A percentile compares a stretch with the other conserved stretches of the same genome.
phyloP scores from a whole-genome alignment of 1,139 yeast genomes.

The Sugiyamaella japonica region DNA sequence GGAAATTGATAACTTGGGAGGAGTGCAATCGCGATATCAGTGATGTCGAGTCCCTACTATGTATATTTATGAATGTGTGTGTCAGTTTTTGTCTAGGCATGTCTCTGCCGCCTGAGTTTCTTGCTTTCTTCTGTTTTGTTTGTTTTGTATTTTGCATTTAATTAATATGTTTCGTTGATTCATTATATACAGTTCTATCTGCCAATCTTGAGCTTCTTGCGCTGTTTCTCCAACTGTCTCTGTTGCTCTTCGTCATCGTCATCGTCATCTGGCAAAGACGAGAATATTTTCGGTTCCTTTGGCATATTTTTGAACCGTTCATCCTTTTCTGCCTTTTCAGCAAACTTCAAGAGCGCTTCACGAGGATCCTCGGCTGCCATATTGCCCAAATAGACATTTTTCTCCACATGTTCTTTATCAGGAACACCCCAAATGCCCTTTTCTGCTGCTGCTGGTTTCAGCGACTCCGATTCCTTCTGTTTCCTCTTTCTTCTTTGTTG shows the following conservation, averaged over 20 bases:
- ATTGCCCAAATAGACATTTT: constrained; percentile 28
- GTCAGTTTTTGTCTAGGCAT: constrained; percentile 1
- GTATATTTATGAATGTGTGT: neutral
- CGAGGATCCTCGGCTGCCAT: constrained; percentile 41
- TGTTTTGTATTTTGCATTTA: constrained; percentile 12
- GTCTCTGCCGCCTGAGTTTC: neutral
- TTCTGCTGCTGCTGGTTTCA: constrained; percentile 21
- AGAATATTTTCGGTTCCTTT: constrained; percentile 15
- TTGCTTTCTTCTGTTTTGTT: constrained; percentile 2
- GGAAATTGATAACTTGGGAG: constrained; percentile 49
- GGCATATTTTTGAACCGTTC: constrained; percentile 27
- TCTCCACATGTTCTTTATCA: constrained; percentile 30
- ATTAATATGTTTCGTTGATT: neutral
- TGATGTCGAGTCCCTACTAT: neutral
- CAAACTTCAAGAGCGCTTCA: constrained; percentile 42
- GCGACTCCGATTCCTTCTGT: constrained; percentile 17
- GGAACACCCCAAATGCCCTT: constrained; percentile 33
- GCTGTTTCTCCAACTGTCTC: constrained; percentile 8
- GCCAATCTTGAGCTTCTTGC: constrained; percentile 19
- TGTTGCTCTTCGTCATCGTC: constrained; percentile 15
- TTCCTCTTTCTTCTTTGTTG: constrained; percentile 19
- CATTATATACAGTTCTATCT: constrained; percentile 6
- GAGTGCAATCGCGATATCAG: constrained; percentile 4
- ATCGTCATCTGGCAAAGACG: constrained; percentile 20
- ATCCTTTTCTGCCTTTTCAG: constrained; percentile 37